Evolutionary conservation across 306 rosid species (phyloP).

Genomic region (Quercus suber): DNA sequence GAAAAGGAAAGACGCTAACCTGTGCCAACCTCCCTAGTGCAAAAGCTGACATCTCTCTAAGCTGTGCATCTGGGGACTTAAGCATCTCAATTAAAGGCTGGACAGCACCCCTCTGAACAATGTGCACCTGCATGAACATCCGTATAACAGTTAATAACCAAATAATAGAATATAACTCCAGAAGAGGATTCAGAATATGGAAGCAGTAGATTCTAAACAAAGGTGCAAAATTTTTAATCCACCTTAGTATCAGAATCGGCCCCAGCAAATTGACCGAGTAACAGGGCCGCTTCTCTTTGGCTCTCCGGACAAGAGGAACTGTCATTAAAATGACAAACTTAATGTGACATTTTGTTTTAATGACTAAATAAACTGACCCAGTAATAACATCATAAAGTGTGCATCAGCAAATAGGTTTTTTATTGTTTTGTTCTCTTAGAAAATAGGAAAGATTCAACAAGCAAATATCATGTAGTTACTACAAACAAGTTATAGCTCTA

Average conservation of each 20-base stretch:
- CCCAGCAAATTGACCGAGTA: slow-evolving; percentile 77
- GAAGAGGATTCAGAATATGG: not conserved
- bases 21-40: slow-evolving; percentile 98
- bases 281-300: slow-evolving; percentile 66
- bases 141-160: not conserved
- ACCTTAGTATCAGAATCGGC: slow-evolving; percentile 75
- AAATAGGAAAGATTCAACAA: not conserved
- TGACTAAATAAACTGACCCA: not conserved
- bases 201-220: not conserved
- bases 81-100: slow-evolving; percentile 96
- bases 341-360: not conserved
- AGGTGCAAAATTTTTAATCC: not conserved
- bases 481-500: not conserved
- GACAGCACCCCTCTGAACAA: slow-evolving; percentile 99
- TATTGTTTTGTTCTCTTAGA: not conserved
- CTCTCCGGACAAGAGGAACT: slow-evolving; percentile 60
- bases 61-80: slow-evolving; percentile 86
- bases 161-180: not conserved
- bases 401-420: not conserved
- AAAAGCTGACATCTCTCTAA: slow-evolving; percentile 97
- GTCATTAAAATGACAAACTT: slow-evolving; percentile 4
- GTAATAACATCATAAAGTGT: not conserved
- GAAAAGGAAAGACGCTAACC: slow-evolving; percentile 56
- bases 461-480: not conserved
- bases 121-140: slow-evolving; percentile 66